Evolutionary conservation across 2,329 filamentous ascomycete genomes (phyloP).

Genomic region (Colletotrichum graminicola): DNA sequence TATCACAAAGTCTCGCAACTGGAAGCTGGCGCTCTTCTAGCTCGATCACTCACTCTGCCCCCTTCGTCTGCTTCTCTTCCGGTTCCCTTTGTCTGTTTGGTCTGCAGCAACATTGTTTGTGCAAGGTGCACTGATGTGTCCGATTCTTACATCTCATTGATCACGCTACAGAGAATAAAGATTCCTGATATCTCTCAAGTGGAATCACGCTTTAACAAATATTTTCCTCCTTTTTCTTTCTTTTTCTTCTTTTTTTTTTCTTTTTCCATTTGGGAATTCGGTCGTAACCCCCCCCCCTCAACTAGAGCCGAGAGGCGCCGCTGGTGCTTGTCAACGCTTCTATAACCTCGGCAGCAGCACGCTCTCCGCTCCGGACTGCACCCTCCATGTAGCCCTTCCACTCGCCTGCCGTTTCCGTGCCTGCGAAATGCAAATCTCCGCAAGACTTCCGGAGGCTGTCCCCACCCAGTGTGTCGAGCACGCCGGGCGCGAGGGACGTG

Average conservation of each 20-base stretch:
- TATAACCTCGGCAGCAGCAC: neutral
- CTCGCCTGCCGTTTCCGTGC: neutral
- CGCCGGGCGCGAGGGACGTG: neutral
- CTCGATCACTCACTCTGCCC: neutral
- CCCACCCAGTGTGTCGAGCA: neutral
- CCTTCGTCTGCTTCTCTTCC: neutral
- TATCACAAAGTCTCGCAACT: neutral
- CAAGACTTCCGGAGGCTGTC: neutral
- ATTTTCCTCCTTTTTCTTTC: too few relatives aligned
- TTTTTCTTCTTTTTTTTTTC: too few relatives aligned
- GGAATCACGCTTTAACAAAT: neutral
- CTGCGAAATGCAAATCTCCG: neutral
- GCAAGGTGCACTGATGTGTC: neutral
- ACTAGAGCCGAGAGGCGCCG: neutral
- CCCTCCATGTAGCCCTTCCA: neutral
- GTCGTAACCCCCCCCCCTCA: neutral
- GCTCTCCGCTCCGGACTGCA: neutral
- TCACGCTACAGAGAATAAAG: neutral
- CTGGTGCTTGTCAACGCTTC: neutral
- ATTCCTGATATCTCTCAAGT: neutral
- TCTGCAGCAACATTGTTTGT: neutral
- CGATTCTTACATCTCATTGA: neutral
- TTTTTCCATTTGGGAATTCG: too few relatives aligned
- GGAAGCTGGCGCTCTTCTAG: neutral
- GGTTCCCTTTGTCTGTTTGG: neutral